Evolutionary conservation across 176 grass and related monocot species (phyloP).

Genomic region (Cenchrus purpureus): DNA sequence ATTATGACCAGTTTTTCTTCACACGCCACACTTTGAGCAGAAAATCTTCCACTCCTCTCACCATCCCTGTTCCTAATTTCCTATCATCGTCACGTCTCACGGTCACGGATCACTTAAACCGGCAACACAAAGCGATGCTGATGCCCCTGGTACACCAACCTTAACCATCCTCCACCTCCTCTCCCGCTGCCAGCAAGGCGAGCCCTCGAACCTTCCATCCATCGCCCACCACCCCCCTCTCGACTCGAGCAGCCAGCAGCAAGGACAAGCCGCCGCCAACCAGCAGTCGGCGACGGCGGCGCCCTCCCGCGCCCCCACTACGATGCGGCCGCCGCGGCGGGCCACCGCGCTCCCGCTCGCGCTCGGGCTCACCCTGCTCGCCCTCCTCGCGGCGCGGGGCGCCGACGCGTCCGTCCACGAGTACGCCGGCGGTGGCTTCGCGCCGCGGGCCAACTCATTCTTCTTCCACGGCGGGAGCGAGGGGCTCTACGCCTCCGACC

Average conservation of each 20-base stretch:
- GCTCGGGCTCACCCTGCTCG: conserved; percentile 52
- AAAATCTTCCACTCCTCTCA: neutral
- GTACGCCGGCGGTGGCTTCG: conserved; percentile 71
- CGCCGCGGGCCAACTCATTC: conserved; percentile 90
- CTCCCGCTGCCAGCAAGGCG: conserved; percentile 15
- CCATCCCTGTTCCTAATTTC: neutral
- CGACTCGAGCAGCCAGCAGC: conserved; percentile 3
- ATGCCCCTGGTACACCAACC: conserved; percentile 12
- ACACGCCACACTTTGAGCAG: neutral
- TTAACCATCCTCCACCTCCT: conserved; percentile 29
- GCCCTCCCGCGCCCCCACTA: conserved; percentile 6
- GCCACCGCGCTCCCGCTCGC: conserved; percentile 35
- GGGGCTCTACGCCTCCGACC: conserved; percentile 84
- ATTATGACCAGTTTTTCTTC: neutral
- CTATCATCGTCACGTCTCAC: neutral
- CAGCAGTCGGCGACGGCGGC: conserved; percentile 21
- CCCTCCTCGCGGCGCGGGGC: conserved; percentile 33
- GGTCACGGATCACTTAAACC: neutral
- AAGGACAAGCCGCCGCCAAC: neutral
- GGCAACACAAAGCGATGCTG: neutral
- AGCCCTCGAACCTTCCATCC: conserved; percentile 31
- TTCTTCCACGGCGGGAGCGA: conserved; percentile 99
- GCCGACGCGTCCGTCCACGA: conserved; percentile 85
- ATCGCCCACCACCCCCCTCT: neutral
- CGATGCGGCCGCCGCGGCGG: conserved; percentile 34